Conservation (phyloP, 2,329 filamentous ascomycete genomes). For the Penicillium frequentans region DNA sequence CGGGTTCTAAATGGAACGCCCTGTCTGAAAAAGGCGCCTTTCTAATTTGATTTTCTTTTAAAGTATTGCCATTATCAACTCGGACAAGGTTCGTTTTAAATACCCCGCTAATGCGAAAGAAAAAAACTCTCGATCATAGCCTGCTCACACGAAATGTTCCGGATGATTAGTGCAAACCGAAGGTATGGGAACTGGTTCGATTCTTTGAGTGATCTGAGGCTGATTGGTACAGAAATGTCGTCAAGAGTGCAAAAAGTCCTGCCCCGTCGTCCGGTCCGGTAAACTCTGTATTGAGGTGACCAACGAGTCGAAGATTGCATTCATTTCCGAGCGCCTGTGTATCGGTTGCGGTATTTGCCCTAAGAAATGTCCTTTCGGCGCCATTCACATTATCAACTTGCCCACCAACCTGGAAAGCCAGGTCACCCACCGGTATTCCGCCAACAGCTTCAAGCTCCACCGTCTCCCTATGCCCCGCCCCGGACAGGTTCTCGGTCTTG, state of each 20-base stretch:
- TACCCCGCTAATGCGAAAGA: constrained; percentile 41
- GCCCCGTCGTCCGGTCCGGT: constrained; percentile 93
- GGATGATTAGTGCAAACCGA: constrained; percentile 73
- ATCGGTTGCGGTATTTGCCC: constrained; percentile 99
- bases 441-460: constrained; percentile 99
- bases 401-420: constrained; percentile 98
- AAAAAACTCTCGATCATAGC: constrained; percentile 17
- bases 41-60: constrained; percentile 18
- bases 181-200: constrained; percentile 54
- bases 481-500: constrained; percentile 91
- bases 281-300: constrained; percentile 97
- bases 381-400: constrained; percentile 99
- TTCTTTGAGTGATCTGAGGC: constrained; percentile 1
- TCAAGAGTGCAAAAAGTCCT: constrained; percentile 99
- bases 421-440: constrained; percentile 97
- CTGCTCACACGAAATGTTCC: constrained; percentile 42
- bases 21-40: background rate
- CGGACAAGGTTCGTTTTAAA: constrained; percentile 74
- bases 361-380: constrained; percentile 98
- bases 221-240: constrained; percentile 75
- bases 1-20: background rate
- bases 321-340: constrained; percentile 93
- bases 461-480: constrained; percentile 93
- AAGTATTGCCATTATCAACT: constrained; percentile 98
- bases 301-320: constrained; percentile 87